Evolutionary conservation across 2,329 filamentous ascomycete species (phyloP).

Genomic region (Dothiorella sarmentorum): DNA sequence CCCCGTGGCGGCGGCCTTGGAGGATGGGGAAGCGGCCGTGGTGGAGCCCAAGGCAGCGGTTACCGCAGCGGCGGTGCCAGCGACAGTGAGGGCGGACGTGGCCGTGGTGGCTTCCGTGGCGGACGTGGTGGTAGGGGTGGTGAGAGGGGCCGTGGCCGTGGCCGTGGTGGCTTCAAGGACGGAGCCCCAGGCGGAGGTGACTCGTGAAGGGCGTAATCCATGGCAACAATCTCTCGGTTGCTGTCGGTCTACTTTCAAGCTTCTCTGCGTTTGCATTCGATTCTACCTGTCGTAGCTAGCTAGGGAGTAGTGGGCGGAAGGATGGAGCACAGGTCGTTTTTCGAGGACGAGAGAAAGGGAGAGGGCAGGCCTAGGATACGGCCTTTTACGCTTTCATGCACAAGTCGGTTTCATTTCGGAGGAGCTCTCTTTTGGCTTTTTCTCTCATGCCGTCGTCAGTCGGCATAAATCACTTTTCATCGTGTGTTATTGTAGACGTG

Average conservation of each 20-base stretch:
- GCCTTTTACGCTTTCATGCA: conserved; percentile 2
- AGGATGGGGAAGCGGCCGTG: conserved; percentile 59
- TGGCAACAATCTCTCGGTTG: neutral
- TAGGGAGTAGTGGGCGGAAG: conserved; percentile 12
- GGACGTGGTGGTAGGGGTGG: conserved; percentile 51
- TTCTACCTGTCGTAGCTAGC: conserved; percentile 13
- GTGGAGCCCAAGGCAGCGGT: conserved; percentile 63
- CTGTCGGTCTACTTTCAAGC: neutral
- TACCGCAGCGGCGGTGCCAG: conserved; percentile 84
- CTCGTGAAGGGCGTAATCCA: neutral
- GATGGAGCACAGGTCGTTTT: conserved; percentile 8
- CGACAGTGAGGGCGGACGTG: conserved; percentile 67
- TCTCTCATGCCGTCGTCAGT: neutral
- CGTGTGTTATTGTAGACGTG: conserved; percentile 6
- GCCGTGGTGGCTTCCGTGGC: conserved; percentile 43
- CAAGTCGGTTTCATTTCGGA: conserved; percentile 6
- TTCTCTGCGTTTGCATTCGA: conserved; percentile 15
- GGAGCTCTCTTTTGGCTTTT: conserved; percentile 14
- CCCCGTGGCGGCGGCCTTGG: conserved; percentile 54
- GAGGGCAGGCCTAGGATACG: conserved; percentile 9
- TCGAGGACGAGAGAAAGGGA: neutral
- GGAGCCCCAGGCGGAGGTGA: conserved; percentile 9
- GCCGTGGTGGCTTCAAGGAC: conserved; percentile 25
- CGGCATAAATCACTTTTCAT: neutral
- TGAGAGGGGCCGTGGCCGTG: conserved; percentile 25